phyloP scores from a whole-genome alignment of 495 filamentous ascomycete species.

The Trichoderma reesei region DNA sequence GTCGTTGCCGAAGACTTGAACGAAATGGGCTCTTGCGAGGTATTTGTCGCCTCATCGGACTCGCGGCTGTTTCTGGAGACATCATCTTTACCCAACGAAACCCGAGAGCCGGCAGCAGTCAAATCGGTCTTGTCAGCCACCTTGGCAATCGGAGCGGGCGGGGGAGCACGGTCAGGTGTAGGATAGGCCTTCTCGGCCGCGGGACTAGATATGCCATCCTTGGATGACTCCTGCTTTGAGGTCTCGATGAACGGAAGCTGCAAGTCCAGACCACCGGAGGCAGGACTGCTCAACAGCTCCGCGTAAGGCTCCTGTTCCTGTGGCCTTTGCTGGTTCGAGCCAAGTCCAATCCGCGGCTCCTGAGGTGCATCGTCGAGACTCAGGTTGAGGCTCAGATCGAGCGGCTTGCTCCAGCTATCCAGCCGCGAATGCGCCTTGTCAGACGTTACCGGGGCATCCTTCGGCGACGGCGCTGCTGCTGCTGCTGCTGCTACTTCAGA shows the following conservation, averaged over 20 bases:
- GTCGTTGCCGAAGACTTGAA: slow-evolving; percentile 37
- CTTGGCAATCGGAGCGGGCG: background rate
- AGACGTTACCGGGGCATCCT: slow-evolving; percentile 31
- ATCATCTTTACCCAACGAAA: slow-evolving; percentile 20
- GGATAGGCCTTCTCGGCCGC: background rate
- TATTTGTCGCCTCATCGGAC: slow-evolving; percentile 33
- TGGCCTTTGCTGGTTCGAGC: background rate
- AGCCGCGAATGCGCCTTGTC: slow-evolving; percentile 33
- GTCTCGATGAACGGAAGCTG: slow-evolving; percentile 1
- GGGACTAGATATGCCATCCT: background rate
- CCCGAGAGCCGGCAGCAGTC: background rate
- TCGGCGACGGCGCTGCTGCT: slow-evolving; percentile 14
- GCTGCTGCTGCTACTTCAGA: slow-evolving; percentile 21
- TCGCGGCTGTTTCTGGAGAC: slow-evolving; percentile 37
- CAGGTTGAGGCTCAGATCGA: slow-evolving; percentile 32
- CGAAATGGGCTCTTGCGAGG: slow-evolving; percentile 33
- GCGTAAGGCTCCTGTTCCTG: background rate
- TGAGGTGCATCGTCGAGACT: slow-evolving; percentile 27
- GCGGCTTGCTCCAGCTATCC: slow-evolving; percentile 32
- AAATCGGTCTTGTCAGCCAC: background rate
- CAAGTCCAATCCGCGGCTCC: background rate
- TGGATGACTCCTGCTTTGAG: background rate
- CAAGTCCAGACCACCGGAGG: background rate
- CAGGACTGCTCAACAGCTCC: background rate
- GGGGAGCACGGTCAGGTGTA: background rate